Evolutionary conservation across 345 rosid species (phyloP).

Genomic region (Brassica incana): DNA sequence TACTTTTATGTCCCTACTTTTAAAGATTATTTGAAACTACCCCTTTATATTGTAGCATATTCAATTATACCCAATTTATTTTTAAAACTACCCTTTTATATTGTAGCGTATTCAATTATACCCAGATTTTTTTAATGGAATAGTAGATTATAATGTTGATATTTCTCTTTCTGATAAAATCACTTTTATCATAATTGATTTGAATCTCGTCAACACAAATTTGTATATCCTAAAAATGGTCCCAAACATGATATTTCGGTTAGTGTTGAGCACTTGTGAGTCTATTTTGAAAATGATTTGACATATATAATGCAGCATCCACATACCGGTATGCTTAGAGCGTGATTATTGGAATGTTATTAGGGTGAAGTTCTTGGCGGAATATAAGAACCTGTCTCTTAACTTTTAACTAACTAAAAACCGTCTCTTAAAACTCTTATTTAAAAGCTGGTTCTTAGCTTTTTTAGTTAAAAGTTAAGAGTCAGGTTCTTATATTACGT

Average conservation of each 20-base stretch:
- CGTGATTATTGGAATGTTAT: no score
- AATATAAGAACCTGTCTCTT: no score
- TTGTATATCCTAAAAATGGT: neutral
- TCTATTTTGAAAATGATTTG: conserved; percentile 18
- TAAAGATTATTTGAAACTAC: neutral
- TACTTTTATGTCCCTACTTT: neutral
- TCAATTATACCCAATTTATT: neutral
- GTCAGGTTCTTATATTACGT: no score
- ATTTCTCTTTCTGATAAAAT: neutral
- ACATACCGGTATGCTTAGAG: neutral
- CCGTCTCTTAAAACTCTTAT: no score
- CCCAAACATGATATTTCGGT: conserved; percentile 7
- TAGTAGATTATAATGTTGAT: neutral
- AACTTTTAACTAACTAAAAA: no score
- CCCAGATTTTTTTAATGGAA: neutral
- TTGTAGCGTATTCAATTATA: neutral
- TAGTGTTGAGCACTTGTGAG: conserved; percentile 16
- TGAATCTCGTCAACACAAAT: neutral
- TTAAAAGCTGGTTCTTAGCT: no score
- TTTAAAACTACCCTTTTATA: neutral
- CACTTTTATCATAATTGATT: neutral
- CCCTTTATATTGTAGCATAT: neutral
- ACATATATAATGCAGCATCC: neutral
- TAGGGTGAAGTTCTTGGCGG: no score
- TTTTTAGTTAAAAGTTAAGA: no score